A percentile compares a stretch with the other conserved stretches of the same genome.
phyloP scores from a whole-genome alignment of 1,139 yeast species.

The Yamadazyma diospyri region DNA sequence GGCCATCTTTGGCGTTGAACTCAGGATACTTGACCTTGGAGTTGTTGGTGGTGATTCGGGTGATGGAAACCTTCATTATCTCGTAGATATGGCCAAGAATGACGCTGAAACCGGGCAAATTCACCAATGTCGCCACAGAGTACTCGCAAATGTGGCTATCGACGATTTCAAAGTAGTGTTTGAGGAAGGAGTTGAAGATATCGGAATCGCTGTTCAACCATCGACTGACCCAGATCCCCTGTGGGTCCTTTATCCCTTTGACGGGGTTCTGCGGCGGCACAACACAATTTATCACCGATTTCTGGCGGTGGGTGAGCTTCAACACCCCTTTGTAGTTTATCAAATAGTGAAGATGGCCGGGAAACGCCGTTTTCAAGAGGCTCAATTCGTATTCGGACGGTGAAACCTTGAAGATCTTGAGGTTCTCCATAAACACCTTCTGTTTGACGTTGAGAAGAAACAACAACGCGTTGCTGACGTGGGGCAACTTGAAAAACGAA shows the following conservation, averaged over 20 bases:
- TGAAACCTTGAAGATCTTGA: constrained; percentile 5
- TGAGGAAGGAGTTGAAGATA: constrained; percentile 69
- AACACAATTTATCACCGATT: constrained; percentile 30
- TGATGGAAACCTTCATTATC: constrained; percentile 33
- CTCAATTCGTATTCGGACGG: neutral
- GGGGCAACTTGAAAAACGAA: constrained; percentile 56
- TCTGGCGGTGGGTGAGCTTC: constrained; percentile 22
- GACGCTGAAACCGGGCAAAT: constrained; percentile 36
- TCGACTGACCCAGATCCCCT: constrained; percentile 64
- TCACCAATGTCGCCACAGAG: constrained; percentile 9
- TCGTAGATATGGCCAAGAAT: constrained; percentile 38
- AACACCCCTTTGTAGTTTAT: constrained; percentile 33
- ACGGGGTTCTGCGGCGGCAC: constrained; percentile 56
- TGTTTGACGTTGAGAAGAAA: constrained; percentile 58
- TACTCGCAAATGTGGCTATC: constrained; percentile 11
- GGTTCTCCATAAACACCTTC: constrained; percentile 23
- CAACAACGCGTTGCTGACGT: constrained; percentile 60
- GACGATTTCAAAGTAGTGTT: constrained; percentile 51
- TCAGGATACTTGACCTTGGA: constrained; percentile 13
- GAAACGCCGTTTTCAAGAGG: constrained; percentile 24
- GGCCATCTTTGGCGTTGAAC: constrained; percentile 4
- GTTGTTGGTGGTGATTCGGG: constrained; percentile 25
- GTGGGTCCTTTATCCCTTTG: constrained; percentile 54
- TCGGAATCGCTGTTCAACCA: constrained; percentile 56
- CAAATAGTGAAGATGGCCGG: constrained; percentile 36